A percentile compares a stretch with the other conserved stretches of the same genome.
These are phyloP conservation scores for Colletotrichum eremochloae DNA, from an alignment of 2,329 filamentous ascomycete genomes.

Conservation along the genomic window DNA sequence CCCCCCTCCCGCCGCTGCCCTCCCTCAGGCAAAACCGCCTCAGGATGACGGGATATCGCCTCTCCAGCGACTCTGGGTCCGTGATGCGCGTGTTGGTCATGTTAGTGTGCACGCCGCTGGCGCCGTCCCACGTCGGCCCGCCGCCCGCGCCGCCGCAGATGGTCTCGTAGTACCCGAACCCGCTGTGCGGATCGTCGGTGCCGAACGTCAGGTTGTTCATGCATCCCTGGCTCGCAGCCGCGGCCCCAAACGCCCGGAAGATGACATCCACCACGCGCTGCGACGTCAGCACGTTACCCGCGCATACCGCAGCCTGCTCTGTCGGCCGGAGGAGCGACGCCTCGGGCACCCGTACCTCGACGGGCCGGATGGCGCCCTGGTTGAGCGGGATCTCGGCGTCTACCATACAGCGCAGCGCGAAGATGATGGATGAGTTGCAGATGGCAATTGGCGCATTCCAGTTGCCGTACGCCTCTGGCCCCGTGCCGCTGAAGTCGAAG, in stretches of 20 bases:
- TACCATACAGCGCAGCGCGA: slow-evolving; percentile 51
- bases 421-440: slow-evolving; percentile 52
- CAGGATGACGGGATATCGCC: slow-evolving; percentile 80
- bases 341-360: slow-evolving; percentile 79
- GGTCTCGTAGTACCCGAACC: slow-evolving; percentile 90
- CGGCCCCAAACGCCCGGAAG: slow-evolving; percentile 80
- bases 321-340: slow-evolving; percentile 58
- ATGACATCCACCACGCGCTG: slow-evolving; percentile 72
- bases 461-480: slow-evolving; percentile 49
- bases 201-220: slow-evolving; percentile 87
- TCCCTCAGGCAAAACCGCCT: slow-evolving; percentile 75
- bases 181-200: slow-evolving; percentile 65
- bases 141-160: slow-evolving; percentile 84
- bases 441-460: slow-evolving; percentile 50
- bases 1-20: slow-evolving; percentile 73
- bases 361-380: slow-evolving; percentile 75
- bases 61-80: slow-evolving; percentile 83
- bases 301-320: slow-evolving; percentile 50
- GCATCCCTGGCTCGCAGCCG: slow-evolving; percentile 82
- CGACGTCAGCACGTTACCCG: slow-evolving; percentile 51
- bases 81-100: slow-evolving; percentile 92
- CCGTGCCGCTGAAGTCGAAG: slow-evolving; percentile 63
- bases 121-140: slow-evolving; percentile 79
- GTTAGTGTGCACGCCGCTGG: slow-evolving; percentile 81
- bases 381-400: slow-evolving; percentile 52